Evolutionary conservation across 768 basidiomycete species (phyloP).

Genomic region (Gymnopilus junonius): DNA sequence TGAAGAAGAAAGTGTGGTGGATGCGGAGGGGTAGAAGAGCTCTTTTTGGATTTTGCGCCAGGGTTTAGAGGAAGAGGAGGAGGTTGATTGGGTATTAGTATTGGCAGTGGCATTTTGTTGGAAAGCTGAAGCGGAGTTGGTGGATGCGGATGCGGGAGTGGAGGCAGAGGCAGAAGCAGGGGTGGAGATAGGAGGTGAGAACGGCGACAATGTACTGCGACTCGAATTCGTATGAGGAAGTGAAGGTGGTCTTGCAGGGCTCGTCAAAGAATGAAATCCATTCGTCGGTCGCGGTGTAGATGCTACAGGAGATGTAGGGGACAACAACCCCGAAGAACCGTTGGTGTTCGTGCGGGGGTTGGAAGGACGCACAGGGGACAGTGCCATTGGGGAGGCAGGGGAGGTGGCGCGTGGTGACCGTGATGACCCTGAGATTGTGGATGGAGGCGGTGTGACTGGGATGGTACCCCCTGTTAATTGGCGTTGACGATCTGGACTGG

Average conservation of each 20-base stretch:
- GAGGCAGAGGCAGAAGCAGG: background rate
- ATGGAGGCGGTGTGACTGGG: constrained; percentile 15
- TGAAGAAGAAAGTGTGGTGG: constrained; percentile 20
- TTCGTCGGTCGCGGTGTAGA: constrained; percentile 3
- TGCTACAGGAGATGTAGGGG: constrained; percentile 21
- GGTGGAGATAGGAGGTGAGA: background rate
- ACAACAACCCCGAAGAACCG: constrained; percentile 21
- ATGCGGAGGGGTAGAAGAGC: constrained; percentile 71
- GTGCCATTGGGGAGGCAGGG: constrained; percentile 16
- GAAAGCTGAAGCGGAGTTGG: background rate
- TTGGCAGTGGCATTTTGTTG: background rate
- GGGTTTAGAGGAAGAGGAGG: constrained; percentile 3
- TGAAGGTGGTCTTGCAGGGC: background rate
- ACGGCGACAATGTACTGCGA: background rate
- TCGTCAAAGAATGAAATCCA: background rate
- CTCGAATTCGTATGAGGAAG: background rate
- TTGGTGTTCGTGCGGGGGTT: constrained; percentile 21
- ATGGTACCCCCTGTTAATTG: constrained; percentile 13
- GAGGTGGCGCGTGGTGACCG: constrained; percentile 9
- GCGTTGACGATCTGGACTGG: constrained; percentile 29
- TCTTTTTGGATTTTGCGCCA: constrained; percentile 26
- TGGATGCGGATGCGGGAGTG: background rate
- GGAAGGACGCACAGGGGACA: constrained; percentile 27
- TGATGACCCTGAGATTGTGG: constrained; percentile 11
- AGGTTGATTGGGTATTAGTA: background rate